These are phyloP conservation scores for Ascoidea asiatica DNA, from an alignment of 805 yeast genomes.

Conservation along the genomic window DNA sequence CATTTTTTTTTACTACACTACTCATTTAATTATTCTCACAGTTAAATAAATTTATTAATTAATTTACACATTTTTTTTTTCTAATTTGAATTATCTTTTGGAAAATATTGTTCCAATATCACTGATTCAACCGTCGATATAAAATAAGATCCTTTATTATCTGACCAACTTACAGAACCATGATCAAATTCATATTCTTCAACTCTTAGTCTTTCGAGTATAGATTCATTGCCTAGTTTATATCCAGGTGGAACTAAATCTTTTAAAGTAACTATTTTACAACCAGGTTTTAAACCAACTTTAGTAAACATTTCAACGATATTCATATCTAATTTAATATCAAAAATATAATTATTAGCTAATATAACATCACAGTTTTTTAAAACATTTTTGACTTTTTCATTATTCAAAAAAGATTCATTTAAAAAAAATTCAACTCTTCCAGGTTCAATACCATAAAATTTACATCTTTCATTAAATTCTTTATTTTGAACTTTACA, in stretches of 20 bases:
- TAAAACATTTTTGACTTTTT: slow-evolving; percentile 37
- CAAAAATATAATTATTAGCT: slow-evolving; percentile 76
- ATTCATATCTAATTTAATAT: slow-evolving; percentile 53
- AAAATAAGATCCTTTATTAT: slow-evolving; percentile 61
- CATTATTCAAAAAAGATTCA: slow-evolving; percentile 62
- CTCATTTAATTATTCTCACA: too few species aligned
- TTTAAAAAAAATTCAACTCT: slow-evolving; percentile 41
- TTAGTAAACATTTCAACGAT: slow-evolving; percentile 54
- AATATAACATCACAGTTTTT: slow-evolving; percentile 57
- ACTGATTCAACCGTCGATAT: slow-evolving; percentile 49
- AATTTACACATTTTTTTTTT: too few species aligned
- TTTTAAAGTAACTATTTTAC: slow-evolving; percentile 67
- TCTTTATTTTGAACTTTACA: slow-evolving; percentile 49
- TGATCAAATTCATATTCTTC: slow-evolving; percentile 49
- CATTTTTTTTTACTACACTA: too few species aligned
- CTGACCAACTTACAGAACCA: slow-evolving; percentile 82
- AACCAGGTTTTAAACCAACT: slow-evolving; percentile 41
- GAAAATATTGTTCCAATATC: neutral
- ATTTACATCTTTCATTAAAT: slow-evolving; percentile 38
- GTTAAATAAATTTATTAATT: too few species aligned
- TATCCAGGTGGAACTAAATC: slow-evolving; percentile 71
- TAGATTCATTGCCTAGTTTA: slow-evolving; percentile 35
- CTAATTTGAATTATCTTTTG: too few species aligned
- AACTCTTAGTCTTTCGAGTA: slow-evolving; percentile 53
- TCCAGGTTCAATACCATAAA: slow-evolving; percentile 54